Conservation (phyloP, 176 grass and related monocot genomes). For the Oryza nivara region DNA sequence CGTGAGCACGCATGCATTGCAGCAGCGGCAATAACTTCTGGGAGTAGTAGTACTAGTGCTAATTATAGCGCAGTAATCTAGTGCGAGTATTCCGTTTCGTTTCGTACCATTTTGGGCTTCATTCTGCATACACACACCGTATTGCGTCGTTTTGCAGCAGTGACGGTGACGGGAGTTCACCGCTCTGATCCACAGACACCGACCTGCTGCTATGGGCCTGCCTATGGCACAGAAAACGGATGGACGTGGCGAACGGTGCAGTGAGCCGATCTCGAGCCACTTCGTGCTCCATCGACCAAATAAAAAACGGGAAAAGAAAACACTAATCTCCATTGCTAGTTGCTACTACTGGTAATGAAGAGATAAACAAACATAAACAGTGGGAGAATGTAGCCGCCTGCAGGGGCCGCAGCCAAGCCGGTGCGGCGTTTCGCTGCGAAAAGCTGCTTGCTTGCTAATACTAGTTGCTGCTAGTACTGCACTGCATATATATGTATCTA, state of each 20-base stretch:
- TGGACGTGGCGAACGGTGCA: not conserved
- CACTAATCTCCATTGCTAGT: not conserved
- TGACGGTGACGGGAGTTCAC: not conserved
- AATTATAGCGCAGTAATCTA: not conserved
- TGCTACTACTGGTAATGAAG: not conserved
- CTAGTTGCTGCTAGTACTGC: not conserved
- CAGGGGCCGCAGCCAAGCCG: not conserved
- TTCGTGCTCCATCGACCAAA: not conserved
- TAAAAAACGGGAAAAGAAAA: not conserved
- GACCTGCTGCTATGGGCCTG: not conserved
- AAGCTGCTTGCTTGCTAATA: not conserved
- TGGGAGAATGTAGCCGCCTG: not conserved
- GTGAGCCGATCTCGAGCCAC: not conserved
- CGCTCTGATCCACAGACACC: not conserved
- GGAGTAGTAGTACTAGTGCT: not conserved
- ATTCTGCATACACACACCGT: not conserved
- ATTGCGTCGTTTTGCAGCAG: not conserved
- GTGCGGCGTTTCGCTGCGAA: conserved; percentile 15
- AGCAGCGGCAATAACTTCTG: not conserved
- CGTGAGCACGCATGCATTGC: not conserved
- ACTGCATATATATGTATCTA: not conserved
- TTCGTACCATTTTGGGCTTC: not conserved
- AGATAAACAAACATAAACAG: not conserved
- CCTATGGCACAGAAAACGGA: not conserved
- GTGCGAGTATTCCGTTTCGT: not conserved